Base-by-base conservation (phyloP, 2,329 filamentous ascomycete genomes). In the Alternaria atra region DNA sequence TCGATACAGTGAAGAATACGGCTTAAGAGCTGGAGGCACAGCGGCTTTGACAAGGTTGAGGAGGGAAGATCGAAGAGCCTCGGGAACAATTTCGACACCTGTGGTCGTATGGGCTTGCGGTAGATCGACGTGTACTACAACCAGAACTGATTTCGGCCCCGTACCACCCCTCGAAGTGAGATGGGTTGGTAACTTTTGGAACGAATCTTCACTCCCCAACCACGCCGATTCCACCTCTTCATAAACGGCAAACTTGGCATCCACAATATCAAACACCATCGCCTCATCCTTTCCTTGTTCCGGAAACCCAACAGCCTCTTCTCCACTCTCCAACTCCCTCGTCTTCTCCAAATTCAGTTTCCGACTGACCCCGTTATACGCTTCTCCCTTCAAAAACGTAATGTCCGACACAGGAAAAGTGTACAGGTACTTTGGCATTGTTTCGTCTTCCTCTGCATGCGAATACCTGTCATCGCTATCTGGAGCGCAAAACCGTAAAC, bases 1-100 rank as follows among this genome's bases (percentile, higher is more conserved):
- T 7, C 30, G 57, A 37, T 71, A 69, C 3, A 69, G 1, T 5
- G 46, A 61, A 6, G 52, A 50, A 7, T 34, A 60, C 7, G 43
- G 25, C 6, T 34, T 48, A 13, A 62, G 50, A 29, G 15, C 30
- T 17, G 55, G 25, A 17, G 60, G 43, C 10, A 48, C 47, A 2
- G 44, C 37, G 8, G 44, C 30, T 5, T 39, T 46, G 12, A 62
- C 29, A 12, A n/a, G 51, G 1, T 44, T 37, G 12, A 57, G 7
- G 2, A 58, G 51, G 7, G 39, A 52, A 9, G 37, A 29, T 10
- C 52, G 54, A 25, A 58, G 50, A 12, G 5, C 15, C 25, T 12
- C 34, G 1, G 53, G 30, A 2, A 42, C 20, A n/a, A 3, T 23
- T 15, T 42, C 52, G 12, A 17, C 2, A 5, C 46, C 23, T 2